Conservation (phyloP, 2,329 filamentous ascomycete genomes). For the Talaromyces marneffei region DNA sequence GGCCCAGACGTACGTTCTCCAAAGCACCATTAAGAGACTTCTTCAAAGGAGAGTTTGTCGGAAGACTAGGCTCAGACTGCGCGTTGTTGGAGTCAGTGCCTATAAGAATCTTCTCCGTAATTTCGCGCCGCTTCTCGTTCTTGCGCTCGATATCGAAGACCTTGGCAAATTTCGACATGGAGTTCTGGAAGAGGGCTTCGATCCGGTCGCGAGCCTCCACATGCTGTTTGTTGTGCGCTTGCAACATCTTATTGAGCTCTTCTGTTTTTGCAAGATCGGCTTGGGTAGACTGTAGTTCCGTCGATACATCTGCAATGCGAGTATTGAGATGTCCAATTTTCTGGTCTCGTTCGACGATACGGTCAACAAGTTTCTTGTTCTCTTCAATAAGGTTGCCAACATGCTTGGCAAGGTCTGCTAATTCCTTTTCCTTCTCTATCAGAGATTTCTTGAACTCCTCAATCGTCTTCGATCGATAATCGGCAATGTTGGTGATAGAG, state of each 20-base stretch:
- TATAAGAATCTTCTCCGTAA: neutral
- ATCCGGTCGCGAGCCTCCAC: slow-evolving; percentile 29
- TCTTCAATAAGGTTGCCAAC: slow-evolving; percentile 32
- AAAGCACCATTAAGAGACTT: slow-evolving; percentile 34
- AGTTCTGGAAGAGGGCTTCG: neutral
- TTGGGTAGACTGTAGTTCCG: slow-evolving; percentile 33
- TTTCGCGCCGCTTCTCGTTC: neutral
- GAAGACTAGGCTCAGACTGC: slow-evolving; percentile 25
- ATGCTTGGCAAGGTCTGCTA: slow-evolving; percentile 30
- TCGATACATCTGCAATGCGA: slow-evolving; percentile 36
- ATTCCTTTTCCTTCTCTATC: slow-evolving; percentile 15
- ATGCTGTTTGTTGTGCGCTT: slow-evolving; percentile 34
- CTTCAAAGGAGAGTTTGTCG: slow-evolving; percentile 39
- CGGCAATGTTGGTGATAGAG: slow-evolving; percentile 29
- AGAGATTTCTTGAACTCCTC: slow-evolving; percentile 26
- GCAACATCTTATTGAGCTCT: slow-evolving; percentile 30
- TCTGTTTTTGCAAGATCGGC: slow-evolving; percentile 33
- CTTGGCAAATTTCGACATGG: neutral
- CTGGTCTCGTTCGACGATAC: slow-evolving; percentile 23
- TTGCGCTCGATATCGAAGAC: neutral
- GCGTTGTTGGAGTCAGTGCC: slow-evolving; percentile 31
- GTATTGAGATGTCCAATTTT: slow-evolving; percentile 38
- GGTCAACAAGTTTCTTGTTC: slow-evolving; percentile 30
- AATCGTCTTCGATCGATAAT: slow-evolving; percentile 25
- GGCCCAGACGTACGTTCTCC: slow-evolving; percentile 37